Base-by-base conservation (phyloP, 1,284 basidiomycete species). In the Schizophyllum commune region DNA sequence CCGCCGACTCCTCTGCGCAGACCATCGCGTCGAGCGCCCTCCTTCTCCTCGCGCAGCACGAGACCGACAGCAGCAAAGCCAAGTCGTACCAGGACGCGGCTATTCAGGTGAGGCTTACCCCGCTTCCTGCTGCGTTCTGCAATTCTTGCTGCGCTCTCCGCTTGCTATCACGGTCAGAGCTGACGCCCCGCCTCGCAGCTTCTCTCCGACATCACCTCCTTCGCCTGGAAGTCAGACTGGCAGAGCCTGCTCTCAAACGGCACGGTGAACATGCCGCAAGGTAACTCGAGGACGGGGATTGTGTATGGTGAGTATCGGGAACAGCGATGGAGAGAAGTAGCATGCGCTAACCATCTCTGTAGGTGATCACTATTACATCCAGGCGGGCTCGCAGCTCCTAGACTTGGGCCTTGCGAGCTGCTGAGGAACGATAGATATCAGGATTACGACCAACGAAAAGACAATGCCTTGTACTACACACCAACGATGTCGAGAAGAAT, bases 1-100 rank as follows among this genome's bases (percentile, higher is more conserved):
- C 84, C 1, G 83, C 85, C 4, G 88, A 89, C 72, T 83, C 83
- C 4, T 88, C 86, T 17, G 85, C 87, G 2, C 83, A 85, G 1
- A 83, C 79, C 57, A 80, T 88, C 64, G 83, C 79, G 0, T 79
- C 81, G 2, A 83, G 76, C 52, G 87, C 78, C 0, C 74, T 89
- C 51, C 70, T 89, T 39, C 71, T 86, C 6, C 76, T 89, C n/a
- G 76, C 84, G 0, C 72, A 80, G 59, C 72, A 82, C 59, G 86
- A 88, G 66, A 69, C 71, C 2, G 66, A 66, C 32, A 62, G 73
- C 6, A 64, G 68, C 11, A 77, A 78, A 61, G 68, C 67, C 17
- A 72, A 79, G 52, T 69, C 71, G 57, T 88, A 83, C 77, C 75
- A 66, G 17, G 69, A 79, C 62, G 75, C 77, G 33, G 85, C 85